Evolutionary conservation across 805 yeast genomes (phyloP).

Genomic region (Nadsonia fulvescens): DNA sequence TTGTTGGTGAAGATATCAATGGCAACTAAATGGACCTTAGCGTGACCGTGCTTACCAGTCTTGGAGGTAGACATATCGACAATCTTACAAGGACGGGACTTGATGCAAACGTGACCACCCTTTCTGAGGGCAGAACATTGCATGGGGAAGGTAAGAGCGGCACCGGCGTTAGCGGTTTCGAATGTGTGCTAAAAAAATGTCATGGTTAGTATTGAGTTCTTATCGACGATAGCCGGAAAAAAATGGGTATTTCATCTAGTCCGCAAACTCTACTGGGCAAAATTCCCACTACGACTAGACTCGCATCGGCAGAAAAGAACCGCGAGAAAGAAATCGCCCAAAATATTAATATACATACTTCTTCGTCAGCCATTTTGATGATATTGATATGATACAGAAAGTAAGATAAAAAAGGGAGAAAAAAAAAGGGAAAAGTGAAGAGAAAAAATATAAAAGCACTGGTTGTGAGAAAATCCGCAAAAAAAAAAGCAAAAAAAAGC

Average conservation of each 20-base stretch:
- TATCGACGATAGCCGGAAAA: not conserved
- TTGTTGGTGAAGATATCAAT: slow-evolving; percentile 97
- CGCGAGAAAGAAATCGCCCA: too few relatives aligned
- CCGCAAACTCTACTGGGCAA: not conserved
- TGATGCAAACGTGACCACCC: slow-evolving; percentile 97
- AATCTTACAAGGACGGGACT: slow-evolving; percentile 99
- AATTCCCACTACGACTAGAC: not conserved
- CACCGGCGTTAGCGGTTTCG: slow-evolving; percentile 97
- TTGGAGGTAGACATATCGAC: slow-evolving; percentile 99
- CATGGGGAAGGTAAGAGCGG: slow-evolving; percentile 95
- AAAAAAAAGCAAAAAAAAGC: too few relatives aligned
- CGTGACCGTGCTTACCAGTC: slow-evolving; percentile 99
- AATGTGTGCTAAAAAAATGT: slow-evolving; percentile 65
- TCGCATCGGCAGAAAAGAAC: not conserved
- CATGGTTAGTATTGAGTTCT: slow-evolving; percentile 5
- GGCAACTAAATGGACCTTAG: slow-evolving; percentile 99
- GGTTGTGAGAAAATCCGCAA: too few relatives aligned
- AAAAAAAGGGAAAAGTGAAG: slow-evolving; percentile 2
- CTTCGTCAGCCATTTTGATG: slow-evolving; percentile 22
- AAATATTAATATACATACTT: slow-evolving; percentile 11
- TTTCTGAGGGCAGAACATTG: slow-evolving; percentile 99
- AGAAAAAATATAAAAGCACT: too few relatives aligned
- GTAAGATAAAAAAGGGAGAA: slow-evolving; percentile 4
- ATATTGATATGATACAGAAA: not conserved
- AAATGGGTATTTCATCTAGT: slow-evolving; percentile 2